Conservation (phyloP, 169 alveolate species). For the Plasmodium ovale region DNA sequence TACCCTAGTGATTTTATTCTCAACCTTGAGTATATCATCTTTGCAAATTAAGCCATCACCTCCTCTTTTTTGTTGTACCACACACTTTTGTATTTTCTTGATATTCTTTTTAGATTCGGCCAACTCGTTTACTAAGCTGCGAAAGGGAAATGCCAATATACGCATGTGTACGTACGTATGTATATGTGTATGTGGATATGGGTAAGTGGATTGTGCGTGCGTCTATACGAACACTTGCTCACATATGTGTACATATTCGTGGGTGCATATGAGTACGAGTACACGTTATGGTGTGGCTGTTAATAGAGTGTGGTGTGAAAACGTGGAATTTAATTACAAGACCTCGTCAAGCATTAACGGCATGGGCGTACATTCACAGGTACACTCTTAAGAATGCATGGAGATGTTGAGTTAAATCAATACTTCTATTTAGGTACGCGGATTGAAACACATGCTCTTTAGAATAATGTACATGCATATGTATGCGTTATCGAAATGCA, state of each 20-base stretch:
- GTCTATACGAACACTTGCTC: no score
- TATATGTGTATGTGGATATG: not conserved
- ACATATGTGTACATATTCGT: not conserved
- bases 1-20: not conserved
- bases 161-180: not conserved
- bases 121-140: conserved; percentile 34
- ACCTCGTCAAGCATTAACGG: not conserved
- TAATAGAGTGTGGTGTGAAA: no score
- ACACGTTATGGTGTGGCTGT: no score
- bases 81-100: conserved; percentile 32
- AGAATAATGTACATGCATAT: no score
- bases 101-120: conserved; percentile 59
- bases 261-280: no score
- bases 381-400: not conserved
- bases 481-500: no score
- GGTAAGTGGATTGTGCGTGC: no score
- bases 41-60: not conserved
- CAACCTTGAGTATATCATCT: not conserved
- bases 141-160: not conserved
- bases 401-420: not conserved
- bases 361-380: not conserved
- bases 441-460: no score
- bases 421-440: no score
- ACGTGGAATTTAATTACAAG: no score
- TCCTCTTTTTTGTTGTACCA: conserved; percentile 2